Base-by-base conservation (phyloP, 139 green algal species). In the Chlamydomonas sphaeroides region DNA sequence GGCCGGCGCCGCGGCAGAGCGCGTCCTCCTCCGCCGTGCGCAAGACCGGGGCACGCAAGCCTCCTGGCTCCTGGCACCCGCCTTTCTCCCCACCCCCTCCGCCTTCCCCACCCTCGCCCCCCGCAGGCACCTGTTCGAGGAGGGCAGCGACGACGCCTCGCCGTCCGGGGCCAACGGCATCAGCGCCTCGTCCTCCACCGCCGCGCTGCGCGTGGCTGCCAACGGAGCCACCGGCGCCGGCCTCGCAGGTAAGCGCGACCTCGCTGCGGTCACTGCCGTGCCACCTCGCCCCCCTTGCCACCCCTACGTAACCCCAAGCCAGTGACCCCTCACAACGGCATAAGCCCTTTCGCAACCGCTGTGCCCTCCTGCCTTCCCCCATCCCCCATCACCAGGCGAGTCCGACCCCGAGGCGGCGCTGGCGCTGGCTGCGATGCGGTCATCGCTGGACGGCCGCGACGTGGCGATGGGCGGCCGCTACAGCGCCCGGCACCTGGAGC, bases 51-150 rank as follows among this genome's bases (percentile, higher is more conserved):
- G n/a, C n/a, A n/a, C n/a, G n/a, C n/a, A n/a, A n/a, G n/a, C n/a
- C n/a, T n/a, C n/a, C n/a, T n/a, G n/a, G n/a, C n/a, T n/a, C n/a
- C n/a, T n/a, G n/a, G n/a, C n/a, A n/a, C n/a, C 14, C 38, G 20
- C 67, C 4, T 11, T 15, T 5, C 45, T n/a, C 56, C 68, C 17
- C 32, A 25, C 71, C 7, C 2, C 5, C 53, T 48, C 21, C 14
- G 42, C 53, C 5, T 36, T 7, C 23, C 39, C 66, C 23, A 4
- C 23, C 8, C 5, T 18, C 1, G 30, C 30, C 11, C 15, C 21
- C 36, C 45, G 32, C 80, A 86, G 75, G 45, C 61, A 88, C 69
- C 35, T 88, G 45, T 85, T 85, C 42, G 88, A 90, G 25, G 87
- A 92, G 36, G n/a, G 26, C 28, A 76, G 78, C 38, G 76, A 84